These are phyloP conservation scores for Garcileccinum viscosum DNA, from an alignment of 1,284 basidiomycete genomes.

Conservation along the genomic window DNA sequence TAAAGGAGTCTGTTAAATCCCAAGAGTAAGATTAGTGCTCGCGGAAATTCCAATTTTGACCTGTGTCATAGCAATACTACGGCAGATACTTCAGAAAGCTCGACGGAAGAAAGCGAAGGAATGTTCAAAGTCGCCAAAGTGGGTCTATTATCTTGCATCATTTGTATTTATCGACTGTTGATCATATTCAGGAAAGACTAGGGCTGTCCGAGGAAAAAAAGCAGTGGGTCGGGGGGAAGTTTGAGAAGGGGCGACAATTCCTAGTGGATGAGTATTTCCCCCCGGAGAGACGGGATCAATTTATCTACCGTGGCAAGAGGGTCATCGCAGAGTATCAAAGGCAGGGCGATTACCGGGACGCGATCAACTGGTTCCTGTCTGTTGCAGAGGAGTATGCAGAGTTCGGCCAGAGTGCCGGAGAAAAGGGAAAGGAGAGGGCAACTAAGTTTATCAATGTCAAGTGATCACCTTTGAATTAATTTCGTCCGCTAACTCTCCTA, in stretches of 20 bases:
- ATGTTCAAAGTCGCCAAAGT: conserved; percentile 46
- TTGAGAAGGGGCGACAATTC: conserved; percentile 51
- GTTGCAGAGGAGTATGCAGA: conserved; percentile 79
- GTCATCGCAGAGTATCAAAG: conserved; percentile 89
- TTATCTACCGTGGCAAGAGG: conserved; percentile 65
- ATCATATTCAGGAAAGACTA: conserved; percentile 28
- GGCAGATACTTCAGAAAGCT: conserved; percentile 18
- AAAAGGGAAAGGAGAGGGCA: conserved; percentile 47
- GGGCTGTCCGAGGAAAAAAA: conserved; percentile 49
- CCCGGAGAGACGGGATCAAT: conserved; percentile 66
- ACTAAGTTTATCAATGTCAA: conserved; percentile 34
- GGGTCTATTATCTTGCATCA: conserved; percentile 20
- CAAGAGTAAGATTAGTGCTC: conserved; percentile 18
- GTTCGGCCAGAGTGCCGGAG: conserved; percentile 61
- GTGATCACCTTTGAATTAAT: neutral
- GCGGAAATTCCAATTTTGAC: neutral
- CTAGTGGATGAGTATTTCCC: conserved; percentile 66
- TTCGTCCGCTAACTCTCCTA: conserved; percentile 9
- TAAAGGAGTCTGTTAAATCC: conserved; percentile 27
- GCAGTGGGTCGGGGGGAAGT: conserved; percentile 43
- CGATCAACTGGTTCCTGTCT: conserved; percentile 78
- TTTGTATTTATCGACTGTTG: neutral
- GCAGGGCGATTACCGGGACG: conserved; percentile 89
- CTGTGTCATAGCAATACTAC: conserved; percentile 1
- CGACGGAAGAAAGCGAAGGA: neutral